Percentiles rank a stretch among this genome's conserved stretches.
Evolutionary conservation across 2,329 filamentous ascomycete genomes (phyloP).

Genomic region (Coniochaeta pulveracea): DNA sequence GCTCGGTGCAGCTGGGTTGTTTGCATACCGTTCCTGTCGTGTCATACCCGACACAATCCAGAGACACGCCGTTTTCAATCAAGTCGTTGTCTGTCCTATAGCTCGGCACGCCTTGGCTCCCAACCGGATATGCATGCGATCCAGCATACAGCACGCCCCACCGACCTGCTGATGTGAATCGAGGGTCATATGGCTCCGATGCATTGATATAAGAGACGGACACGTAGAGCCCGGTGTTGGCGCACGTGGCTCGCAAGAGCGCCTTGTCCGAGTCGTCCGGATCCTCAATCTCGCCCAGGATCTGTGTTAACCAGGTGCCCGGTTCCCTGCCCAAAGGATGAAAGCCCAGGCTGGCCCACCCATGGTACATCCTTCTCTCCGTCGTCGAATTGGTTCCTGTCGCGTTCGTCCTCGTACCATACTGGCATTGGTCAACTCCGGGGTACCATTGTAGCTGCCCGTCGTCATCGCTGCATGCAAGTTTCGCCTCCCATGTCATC

Average conservation of each 20-base stretch:
- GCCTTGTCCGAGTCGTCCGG: neutral
- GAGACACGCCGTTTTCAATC: neutral
- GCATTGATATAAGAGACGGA: slow-evolving; percentile 2
- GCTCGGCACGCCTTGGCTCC: neutral
- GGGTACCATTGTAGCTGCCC: neutral
- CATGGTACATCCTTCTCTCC: neutral
- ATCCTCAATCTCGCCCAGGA: slow-evolving; percentile 2
- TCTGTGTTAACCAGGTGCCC: slow-evolving; percentile 4
- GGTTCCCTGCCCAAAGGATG: neutral
- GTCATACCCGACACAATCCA: slow-evolving; percentile 1
- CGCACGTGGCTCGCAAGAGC: neutral
- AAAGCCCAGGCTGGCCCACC: slow-evolving; percentile 1
- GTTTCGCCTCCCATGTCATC: neutral
- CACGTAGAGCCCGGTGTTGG: neutral
- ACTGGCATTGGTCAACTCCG: neutral
- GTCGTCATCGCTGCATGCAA: slow-evolving; percentile 1
- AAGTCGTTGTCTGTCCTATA: slow-evolving; percentile 1
- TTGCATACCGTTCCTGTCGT: neutral
- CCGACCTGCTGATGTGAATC: neutral
- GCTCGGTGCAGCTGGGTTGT: neutral
- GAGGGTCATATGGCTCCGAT: slow-evolving; percentile 1
- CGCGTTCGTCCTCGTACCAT: neutral
- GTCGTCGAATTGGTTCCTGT: neutral
- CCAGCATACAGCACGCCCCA: neutral
- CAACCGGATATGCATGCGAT: neutral